phyloP scores from a whole-genome alignment of 805 yeast genomes.

The Debaryomyces hansenii region DNA sequence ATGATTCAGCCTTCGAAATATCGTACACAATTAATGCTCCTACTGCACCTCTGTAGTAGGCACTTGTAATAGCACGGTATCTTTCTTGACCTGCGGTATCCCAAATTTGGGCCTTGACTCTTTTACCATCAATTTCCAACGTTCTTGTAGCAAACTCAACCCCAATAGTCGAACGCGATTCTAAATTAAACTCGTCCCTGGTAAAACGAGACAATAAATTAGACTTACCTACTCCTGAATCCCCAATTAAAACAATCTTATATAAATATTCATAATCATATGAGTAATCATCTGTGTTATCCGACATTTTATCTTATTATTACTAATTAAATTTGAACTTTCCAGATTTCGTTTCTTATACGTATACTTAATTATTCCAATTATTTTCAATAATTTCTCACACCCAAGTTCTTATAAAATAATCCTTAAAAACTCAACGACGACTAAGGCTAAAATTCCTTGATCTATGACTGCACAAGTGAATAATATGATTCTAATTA shows the following conservation, averaged over 20 bases:
- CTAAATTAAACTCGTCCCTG: slow-evolving; percentile 92
- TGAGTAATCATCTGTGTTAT: slow-evolving; percentile 45
- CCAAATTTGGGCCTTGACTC: slow-evolving; percentile 93
- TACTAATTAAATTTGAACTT: not conserved
- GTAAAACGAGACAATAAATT: slow-evolving; percentile 92
- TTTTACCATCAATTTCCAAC: slow-evolving; percentile 78
- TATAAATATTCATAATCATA: slow-evolving; percentile 88
- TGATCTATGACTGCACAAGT: not conserved
- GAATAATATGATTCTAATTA: too few relatives aligned
- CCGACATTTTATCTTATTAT: slow-evolving; percentile 25
- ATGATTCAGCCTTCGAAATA: slow-evolving; percentile 85
- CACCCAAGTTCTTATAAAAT: too few relatives aligned
- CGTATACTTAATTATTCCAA: too few relatives aligned
- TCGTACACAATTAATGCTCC: slow-evolving; percentile 96
- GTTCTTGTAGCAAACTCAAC: slow-evolving; percentile 98
- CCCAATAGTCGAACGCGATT: slow-evolving; percentile 92
- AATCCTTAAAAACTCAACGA: too few relatives aligned
- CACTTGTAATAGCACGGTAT: slow-evolving; percentile 95
- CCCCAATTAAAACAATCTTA: slow-evolving; percentile 95
- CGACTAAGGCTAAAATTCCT: not conserved
- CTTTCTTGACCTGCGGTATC: slow-evolving; percentile 99
- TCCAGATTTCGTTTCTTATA: too few relatives aligned
- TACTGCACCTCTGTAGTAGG: slow-evolving; percentile 96
- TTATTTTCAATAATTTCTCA: too few relatives aligned
- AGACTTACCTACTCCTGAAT: slow-evolving; percentile 96